Percentiles rank a stretch among this genome's conserved stretches.
Conservation (phyloP, 169 alveolate genomes). For the Eimeria tenella region DNA sequence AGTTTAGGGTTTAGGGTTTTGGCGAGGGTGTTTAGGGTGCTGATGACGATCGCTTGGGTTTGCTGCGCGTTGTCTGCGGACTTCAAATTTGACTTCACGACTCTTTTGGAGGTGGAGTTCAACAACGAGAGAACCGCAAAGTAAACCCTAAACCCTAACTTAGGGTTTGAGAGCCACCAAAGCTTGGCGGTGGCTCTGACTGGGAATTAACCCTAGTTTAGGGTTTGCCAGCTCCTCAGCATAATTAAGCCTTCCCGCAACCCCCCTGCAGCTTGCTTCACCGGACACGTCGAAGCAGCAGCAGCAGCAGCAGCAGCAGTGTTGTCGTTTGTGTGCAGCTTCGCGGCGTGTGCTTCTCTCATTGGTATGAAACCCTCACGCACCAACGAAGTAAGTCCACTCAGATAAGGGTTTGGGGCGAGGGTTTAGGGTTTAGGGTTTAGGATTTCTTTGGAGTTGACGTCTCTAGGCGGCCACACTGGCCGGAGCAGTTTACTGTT, state of each 20-base stretch:
- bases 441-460: neutral
- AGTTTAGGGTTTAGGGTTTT: neutral
- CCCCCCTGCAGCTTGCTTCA: too few relatives aligned
- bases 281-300: too few relatives aligned
- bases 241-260: too few relatives aligned
- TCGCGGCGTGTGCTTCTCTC: constrained; percentile 19
- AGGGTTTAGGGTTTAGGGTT: neutral
- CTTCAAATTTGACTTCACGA: neutral
- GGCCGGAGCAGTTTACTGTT: too few relatives aligned
- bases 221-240: too few relatives aligned
- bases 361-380: constrained; percentile 32
- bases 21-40: neutral
- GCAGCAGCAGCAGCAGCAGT: constrained; percentile 5
- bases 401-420: neutral
- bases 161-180: neutral
- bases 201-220: too few relatives aligned
- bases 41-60: neutral
- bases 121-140: neutral
- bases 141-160: constrained; percentile 34
- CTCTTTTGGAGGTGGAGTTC: constrained; percentile 21
- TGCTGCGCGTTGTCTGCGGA: constrained; percentile 60
- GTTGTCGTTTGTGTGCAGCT: constrained; percentile 32
- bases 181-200: too few relatives aligned
- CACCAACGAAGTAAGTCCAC: neutral
- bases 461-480: neutral